A percentile compares a stretch with the other conserved stretches of the same genome.
Evolutionary conservation across 192 early-diverging fungal genomes (phyloP).

Genomic region (Pilobolus umbonatus): DNA sequence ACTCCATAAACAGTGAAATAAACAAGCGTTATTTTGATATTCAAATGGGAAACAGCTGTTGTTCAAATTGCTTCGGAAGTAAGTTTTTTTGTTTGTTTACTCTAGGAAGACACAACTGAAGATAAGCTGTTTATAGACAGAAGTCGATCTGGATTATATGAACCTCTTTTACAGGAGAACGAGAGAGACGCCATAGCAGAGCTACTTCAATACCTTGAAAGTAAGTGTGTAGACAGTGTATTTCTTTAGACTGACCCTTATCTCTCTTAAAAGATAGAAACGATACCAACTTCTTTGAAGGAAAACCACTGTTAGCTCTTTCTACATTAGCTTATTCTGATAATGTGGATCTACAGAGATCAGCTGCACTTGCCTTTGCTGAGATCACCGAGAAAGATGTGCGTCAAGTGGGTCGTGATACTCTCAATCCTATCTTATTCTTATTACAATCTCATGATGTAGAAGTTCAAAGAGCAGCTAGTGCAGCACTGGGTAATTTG

Average conservation of each 20-base stretch:
- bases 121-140: conserved; percentile 28
- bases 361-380: conserved; percentile 82
- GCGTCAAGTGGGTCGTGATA: conserved; percentile 67
- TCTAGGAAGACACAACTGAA: background rate
- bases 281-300: conserved; percentile 80
- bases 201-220: conserved; percentile 60
- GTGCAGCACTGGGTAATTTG: conserved; percentile 87
- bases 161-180: conserved; percentile 61
- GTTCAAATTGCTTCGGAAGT: conserved; percentile 22
- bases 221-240: conserved; percentile 33
- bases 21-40: background rate
- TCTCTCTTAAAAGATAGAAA: conserved; percentile 51
- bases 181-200: conserved; percentile 68
- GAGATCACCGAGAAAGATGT: conserved; percentile 89
- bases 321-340: conserved; percentile 82
- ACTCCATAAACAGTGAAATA: no score
- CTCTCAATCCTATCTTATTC: conserved; percentile 76
- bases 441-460: conserved; percentile 78
- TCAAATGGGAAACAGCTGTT: conserved; percentile 17
- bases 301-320: conserved; percentile 72
- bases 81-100: background rate
- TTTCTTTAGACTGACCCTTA: background rate
- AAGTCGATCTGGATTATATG: conserved; percentile 50
- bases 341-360: conserved; percentile 79
- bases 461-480: conserved; percentile 80